A percentile compares a stretch with the other conserved stretches of the same genome.
These are phyloP conservation scores for Pseudomonodictys pantanalensis DNA, from an alignment of 495 filamentous ascomycete genomes.

Conservation along the genomic window DNA sequence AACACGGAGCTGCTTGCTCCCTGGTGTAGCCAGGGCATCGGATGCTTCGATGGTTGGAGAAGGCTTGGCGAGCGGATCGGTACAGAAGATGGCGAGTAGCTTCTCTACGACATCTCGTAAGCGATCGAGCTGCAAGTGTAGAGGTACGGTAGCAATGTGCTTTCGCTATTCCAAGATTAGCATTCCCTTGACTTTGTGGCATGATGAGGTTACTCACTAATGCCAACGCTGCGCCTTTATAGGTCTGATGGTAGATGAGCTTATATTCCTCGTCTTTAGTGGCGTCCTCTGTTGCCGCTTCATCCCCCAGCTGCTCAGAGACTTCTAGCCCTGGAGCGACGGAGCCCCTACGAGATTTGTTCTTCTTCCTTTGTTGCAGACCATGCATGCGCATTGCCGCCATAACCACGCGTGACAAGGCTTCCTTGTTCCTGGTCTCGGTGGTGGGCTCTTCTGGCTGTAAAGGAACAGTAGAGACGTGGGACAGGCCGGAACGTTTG, in stretches of 20 bases:
- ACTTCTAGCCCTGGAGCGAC: constrained; percentile 9
- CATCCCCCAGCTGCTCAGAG: constrained; percentile 10
- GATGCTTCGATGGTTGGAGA: background rate
- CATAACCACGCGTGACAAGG: constrained; percentile 49
- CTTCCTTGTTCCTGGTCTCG: constrained; percentile 47
- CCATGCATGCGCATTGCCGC: constrained; percentile 66
- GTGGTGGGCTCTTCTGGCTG: constrained; percentile 44
- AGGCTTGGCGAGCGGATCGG: constrained; percentile 37
- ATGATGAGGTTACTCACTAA: constrained; percentile 37
- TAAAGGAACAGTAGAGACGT: constrained; percentile 42
- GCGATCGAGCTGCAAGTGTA: constrained; percentile 36
- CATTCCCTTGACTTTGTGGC: too few relatives aligned
- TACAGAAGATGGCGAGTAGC: constrained; percentile 46
- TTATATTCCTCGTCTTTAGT: constrained; percentile 62
- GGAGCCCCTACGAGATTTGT: constrained; percentile 13
- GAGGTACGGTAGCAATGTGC: constrained; percentile 38
- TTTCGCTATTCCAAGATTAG: constrained; percentile 36
- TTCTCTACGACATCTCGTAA: constrained; percentile 46
- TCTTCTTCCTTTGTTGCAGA: constrained; percentile 49
- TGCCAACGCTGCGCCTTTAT: constrained; percentile 58
- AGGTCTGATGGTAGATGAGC: constrained; percentile 63
- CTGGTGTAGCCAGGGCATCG: constrained; percentile 15
- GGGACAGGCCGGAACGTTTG: constrained; percentile 34
- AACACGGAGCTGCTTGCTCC: constrained; percentile 1
- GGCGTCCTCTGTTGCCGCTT: constrained; percentile 1